Percentiles rank a stretch among this genome's conserved stretches.
phyloP scores from a whole-genome alignment of 805 yeast genomes.

The Starmerella scarabaei region DNA sequence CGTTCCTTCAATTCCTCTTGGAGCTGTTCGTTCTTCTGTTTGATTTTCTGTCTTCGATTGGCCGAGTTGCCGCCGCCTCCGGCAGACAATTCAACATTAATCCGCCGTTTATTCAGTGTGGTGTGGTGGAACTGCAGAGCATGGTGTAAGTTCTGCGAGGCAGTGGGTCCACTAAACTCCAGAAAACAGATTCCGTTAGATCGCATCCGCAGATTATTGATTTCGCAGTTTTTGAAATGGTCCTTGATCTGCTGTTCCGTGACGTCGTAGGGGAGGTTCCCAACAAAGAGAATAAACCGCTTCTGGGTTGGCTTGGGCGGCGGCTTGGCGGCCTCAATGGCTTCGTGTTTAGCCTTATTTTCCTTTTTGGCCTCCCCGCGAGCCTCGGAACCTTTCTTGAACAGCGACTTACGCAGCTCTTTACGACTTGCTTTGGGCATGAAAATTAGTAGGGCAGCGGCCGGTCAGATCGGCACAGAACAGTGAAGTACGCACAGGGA shows the following conservation, averaged over 20 bases:
- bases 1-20: constrained; percentile 48
- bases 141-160: constrained; percentile 66
- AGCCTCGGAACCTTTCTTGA: constrained; percentile 18
- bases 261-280: constrained; percentile 69
- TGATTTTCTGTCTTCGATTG: constrained; percentile 46
- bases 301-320: constrained; percentile 21
- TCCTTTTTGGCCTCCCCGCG: constrained; percentile 20
- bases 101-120: constrained; percentile 52
- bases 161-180: constrained; percentile 62
- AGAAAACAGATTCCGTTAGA: constrained; percentile 68
- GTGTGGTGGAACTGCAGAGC: constrained; percentile 81
- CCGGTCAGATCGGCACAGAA: no score
- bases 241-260: constrained; percentile 46
- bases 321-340: constrained; percentile 23
- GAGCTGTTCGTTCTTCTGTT: constrained; percentile 64
- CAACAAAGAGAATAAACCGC: constrained; percentile 75
- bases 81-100: constrained; percentile 91
- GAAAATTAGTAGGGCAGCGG: constrained; percentile 12
- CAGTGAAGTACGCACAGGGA: no score
- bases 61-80: constrained; percentile 95
- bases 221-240: constrained; percentile 59
- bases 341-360: constrained; percentile 25
- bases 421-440: constrained; percentile 28
- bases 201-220: constrained; percentile 67
- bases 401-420: constrained; percentile 21